These are phyloP conservation scores for Dothiorella sarmentorum DNA, from an alignment of 2,329 filamentous ascomycete genomes.

Conservation along the genomic window DNA sequence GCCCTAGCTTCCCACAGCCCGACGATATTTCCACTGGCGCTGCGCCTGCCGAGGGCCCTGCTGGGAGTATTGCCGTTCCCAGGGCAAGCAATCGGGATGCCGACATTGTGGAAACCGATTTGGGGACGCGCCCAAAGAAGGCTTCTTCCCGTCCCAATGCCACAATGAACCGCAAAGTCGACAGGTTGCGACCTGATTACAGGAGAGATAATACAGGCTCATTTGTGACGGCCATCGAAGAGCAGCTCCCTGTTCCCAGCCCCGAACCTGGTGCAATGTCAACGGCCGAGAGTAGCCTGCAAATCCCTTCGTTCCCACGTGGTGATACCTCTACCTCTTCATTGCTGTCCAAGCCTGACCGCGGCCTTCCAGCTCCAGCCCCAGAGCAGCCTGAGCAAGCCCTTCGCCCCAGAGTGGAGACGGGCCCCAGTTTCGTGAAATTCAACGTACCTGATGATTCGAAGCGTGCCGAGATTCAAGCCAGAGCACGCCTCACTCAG, in stretches of 20 bases:
- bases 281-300: conserved; percentile 11
- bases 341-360: conserved; percentile 35
- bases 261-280: not conserved
- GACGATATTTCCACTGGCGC: conserved; percentile 32
- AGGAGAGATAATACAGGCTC: conserved; percentile 7
- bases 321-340: conserved; percentile 35
- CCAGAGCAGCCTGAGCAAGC: not conserved
- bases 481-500: conserved; percentile 39
- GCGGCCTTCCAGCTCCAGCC: not conserved
- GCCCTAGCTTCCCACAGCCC: conserved; percentile 43
- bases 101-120: conserved; percentile 6
- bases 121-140: not conserved
- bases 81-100: conserved; percentile 2
- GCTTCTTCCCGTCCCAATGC: not conserved
- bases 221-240: conserved; percentile 11
- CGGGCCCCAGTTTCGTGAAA: conserved; percentile 37
- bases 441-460: conserved; percentile 43
- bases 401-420: not conserved
- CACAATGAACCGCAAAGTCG: not conserved
- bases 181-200: not conserved
- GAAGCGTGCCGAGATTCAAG: conserved; percentile 35
- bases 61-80: conserved; percentile 20
- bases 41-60: conserved; percentile 29
- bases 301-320: conserved; percentile 25
- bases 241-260: not conserved